A percentile compares a stretch with the other conserved stretches of the same genome.
These are phyloP conservation scores for Sarocladium brachiariae DNA, from an alignment of 2,329 filamentous ascomycete genomes.

Conservation along the genomic window DNA sequence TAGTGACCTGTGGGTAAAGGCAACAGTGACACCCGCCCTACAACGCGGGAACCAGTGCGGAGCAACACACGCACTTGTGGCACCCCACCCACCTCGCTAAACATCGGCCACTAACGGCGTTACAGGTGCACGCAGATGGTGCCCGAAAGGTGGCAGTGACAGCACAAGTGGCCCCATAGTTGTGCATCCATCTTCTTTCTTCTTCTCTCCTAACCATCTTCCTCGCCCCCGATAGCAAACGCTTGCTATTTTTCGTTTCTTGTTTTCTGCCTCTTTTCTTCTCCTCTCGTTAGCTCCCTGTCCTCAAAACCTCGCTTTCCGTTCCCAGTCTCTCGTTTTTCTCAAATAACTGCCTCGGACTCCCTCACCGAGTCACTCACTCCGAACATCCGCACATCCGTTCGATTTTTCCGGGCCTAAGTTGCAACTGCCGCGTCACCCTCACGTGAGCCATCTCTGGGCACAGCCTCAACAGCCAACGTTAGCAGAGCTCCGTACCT, in stretches of 20 bases:
- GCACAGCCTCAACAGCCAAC: slow-evolving; percentile 8
- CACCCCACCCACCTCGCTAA: too few species aligned
- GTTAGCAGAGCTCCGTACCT: too few species aligned
- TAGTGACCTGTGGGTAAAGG: too few species aligned
- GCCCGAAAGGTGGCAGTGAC: neutral
- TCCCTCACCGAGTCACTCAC: neutral
- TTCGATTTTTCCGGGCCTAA: neutral
- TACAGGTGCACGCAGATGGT: too few species aligned
- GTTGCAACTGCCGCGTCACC: slow-evolving; percentile 9
- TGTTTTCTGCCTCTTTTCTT: neutral
- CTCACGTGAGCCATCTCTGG: slow-evolving; percentile 10
- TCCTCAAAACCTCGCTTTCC: slow-evolving; percentile 8
- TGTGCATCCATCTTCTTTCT: slow-evolving; percentile 1
- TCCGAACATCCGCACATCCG: neutral
- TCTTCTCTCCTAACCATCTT: slow-evolving; percentile 2
- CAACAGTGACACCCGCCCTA: too few species aligned
- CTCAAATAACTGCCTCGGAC: neutral
- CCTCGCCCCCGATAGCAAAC: neutral
- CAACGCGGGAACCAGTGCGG: slow-evolving; percentile 1
- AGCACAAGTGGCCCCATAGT: neutral
- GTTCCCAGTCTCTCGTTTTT: neutral
- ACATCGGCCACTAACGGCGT: too few species aligned
- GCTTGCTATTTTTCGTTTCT: slow-evolving; percentile 8
- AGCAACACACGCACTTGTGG: neutral
- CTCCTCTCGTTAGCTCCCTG: slow-evolving; percentile 6